Conservation (phyloP, 2,329 filamentous ascomycete genomes). For the Botryotinia narcissicola region DNA sequence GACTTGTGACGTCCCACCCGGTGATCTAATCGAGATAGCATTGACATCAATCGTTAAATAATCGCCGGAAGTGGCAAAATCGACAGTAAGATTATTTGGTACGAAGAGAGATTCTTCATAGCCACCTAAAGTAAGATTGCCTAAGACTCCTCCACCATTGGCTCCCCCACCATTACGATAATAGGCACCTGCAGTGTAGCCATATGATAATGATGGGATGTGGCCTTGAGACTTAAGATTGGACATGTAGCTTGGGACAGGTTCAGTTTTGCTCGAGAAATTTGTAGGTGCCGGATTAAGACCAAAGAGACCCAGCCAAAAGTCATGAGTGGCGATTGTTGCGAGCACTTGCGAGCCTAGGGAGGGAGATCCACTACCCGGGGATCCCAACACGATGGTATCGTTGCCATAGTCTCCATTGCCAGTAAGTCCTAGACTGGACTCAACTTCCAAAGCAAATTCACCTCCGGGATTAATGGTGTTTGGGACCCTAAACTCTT, state of each 20-base stretch:
- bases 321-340: conserved; percentile 37
- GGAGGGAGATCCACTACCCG: conserved; percentile 23
- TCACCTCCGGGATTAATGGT: conserved; percentile 23
- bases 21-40: conserved; percentile 32
- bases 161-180: conserved; percentile 37
- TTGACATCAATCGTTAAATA: conserved; percentile 43
- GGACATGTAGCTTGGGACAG: conserved; percentile 40
- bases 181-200: conserved; percentile 44
- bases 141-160: conserved; percentile 23
- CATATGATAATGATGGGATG: conserved; percentile 45
- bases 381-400: conserved; percentile 26
- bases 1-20: conserved; percentile 23
- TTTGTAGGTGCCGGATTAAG: conserved; percentile 29
- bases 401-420: conserved; percentile 32
- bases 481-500: conserved; percentile 24
- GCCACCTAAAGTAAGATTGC: conserved; percentile 37
- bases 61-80: conserved; percentile 40
- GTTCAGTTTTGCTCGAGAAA: conserved; percentile 24
- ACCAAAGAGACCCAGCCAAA: conserved; percentile 33
- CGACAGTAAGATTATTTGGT: conserved; percentile 42
- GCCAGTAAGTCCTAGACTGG: conserved; percentile 23
- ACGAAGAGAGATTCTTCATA: conserved; percentile 44
- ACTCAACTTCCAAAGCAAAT: conserved; percentile 28
- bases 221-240: conserved; percentile 40
- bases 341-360: conserved; percentile 31